These are phyloP conservation scores for Cryoendolithus antarcticus DNA, from an alignment of 2,329 filamentous ascomycete genomes.

Conservation along the genomic window DNA sequence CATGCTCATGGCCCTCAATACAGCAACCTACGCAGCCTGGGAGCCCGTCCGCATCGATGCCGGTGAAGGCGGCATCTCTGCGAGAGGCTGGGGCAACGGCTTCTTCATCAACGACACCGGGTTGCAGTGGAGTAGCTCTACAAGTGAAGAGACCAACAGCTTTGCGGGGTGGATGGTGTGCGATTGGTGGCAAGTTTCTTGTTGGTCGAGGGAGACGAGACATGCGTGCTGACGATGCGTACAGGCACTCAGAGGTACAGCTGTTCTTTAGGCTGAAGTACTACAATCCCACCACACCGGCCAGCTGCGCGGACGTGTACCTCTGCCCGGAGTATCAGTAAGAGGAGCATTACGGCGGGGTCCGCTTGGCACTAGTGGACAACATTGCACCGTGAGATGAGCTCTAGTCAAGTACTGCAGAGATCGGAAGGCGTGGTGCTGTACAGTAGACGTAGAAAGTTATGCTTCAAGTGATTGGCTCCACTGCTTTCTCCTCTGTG, in stretches of 20 bases:
- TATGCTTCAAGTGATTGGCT: too few species aligned
- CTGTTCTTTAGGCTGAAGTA: constrained; percentile 19
- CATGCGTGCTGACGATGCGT: constrained; percentile 1
- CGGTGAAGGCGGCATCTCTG: constrained; percentile 9
- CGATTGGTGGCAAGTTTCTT: constrained; percentile 3
- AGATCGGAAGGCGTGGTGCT: too few species aligned
- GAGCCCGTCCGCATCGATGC: constrained; percentile 21
- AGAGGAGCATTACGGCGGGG: background rate
- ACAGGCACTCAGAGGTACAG: constrained; percentile 12
- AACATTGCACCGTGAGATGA: too few species aligned
- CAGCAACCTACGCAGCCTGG: constrained; percentile 20
- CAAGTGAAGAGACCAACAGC: constrained; percentile 5
- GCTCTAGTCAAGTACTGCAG: too few species aligned
- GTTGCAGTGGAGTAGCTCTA: constrained; percentile 18
- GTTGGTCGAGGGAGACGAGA: background rate
- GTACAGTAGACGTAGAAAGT: too few species aligned
- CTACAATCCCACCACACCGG: constrained; percentile 13
- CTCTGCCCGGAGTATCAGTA: constrained; percentile 18
- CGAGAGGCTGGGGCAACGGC: constrained; percentile 6
- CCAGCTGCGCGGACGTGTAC: constrained; percentile 21
- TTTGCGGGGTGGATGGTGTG: constrained; percentile 20
- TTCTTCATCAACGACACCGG: constrained; percentile 23
- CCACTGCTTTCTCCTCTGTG: background rate
- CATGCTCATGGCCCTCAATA: constrained; percentile 8
- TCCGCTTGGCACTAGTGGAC: too few species aligned